A percentile compares a stretch with the other conserved stretches of the same genome.
These are phyloP conservation scores for Rhizophora mangle DNA, from an alignment of 345 rosid genomes.

Conservation along the genomic window DNA sequence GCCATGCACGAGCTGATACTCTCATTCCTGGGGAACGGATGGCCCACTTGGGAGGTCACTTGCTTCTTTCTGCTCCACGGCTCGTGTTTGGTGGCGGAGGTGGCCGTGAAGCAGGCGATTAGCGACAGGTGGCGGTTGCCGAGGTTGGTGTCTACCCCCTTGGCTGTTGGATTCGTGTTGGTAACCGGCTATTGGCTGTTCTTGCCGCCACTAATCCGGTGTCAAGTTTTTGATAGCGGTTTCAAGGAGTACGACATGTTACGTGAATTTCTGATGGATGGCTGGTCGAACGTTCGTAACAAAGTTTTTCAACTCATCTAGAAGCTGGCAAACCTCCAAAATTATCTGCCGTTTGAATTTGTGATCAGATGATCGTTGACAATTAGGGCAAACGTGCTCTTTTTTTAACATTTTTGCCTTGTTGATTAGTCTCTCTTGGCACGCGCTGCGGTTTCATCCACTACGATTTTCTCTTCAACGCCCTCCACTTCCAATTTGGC, in stretches of 20 bases:
- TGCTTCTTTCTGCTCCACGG: constrained; percentile 31
- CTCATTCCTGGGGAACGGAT: constrained; percentile 27
- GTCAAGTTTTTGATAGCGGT: constrained; percentile 12
- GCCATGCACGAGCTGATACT: constrained; percentile 33
- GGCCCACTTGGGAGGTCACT: constrained; percentile 29
- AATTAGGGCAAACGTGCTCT: too few relatives aligned
- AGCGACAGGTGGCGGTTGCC: constrained; percentile 13
- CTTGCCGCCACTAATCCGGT: constrained; percentile 21
- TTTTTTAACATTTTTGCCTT: too few relatives aligned
- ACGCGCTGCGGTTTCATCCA: too few relatives aligned
- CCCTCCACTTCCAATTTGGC: too few relatives aligned
- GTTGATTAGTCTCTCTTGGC: too few relatives aligned
- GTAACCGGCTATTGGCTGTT: constrained; percentile 27
- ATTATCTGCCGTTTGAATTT: too few relatives aligned
- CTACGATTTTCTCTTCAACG: too few relatives aligned
- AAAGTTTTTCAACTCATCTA: background rate
- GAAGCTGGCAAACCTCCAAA: background rate
- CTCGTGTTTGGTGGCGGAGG: constrained; percentile 22
- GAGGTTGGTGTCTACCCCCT: constrained; percentile 6
- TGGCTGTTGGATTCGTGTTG: constrained; percentile 15
- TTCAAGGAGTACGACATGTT: constrained; percentile 14
- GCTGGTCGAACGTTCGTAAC: background rate
- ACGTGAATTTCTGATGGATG: constrained; percentile 3
- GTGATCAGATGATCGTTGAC: too few relatives aligned
- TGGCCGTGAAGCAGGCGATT: constrained; percentile 16